A percentile compares a stretch with the other conserved stretches of the same genome.
phyloP scores from a whole-genome alignment of 495 filamentous ascomycete species.

The Cercophora newfieldiana region DNA sequence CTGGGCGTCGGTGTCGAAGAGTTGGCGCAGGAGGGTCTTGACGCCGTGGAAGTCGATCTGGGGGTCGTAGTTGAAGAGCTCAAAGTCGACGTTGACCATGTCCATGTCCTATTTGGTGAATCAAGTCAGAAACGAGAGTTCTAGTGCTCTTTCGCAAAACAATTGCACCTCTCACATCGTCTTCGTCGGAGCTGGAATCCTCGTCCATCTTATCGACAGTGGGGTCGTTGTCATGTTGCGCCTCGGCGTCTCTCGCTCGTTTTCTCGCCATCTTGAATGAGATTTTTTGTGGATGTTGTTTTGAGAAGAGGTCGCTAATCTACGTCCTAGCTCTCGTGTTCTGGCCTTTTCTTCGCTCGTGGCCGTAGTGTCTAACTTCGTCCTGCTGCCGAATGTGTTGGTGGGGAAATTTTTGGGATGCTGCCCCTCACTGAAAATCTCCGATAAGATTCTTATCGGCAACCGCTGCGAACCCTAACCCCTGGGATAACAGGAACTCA shows the following conservation, averaged over 20 bases:
- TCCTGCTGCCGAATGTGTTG: not conserved
- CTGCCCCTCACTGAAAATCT: slow-evolving; percentile 16
- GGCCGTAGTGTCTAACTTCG: not conserved
- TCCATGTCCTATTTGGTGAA: slow-evolving; percentile 66
- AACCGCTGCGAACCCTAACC: not conserved
- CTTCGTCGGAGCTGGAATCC: slow-evolving; percentile 44
- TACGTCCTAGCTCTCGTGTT: not conserved
- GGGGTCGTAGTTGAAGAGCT: slow-evolving; percentile 94
- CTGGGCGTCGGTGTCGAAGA: slow-evolving; percentile 85
- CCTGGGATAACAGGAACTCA: not conserved
- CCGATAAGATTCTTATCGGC: slow-evolving; percentile 13
- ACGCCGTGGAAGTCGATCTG: slow-evolving; percentile 92
- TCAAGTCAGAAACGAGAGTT: not conserved
- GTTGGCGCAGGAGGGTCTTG: slow-evolving; percentile 84
- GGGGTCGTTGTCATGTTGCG: slow-evolving; percentile 43
- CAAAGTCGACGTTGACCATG: slow-evolving; percentile 94
- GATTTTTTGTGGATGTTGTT: not conserved
- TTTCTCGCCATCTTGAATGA: slow-evolving; percentile 48
- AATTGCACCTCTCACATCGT: slow-evolving; percentile 37
- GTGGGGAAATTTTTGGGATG: slow-evolving; percentile 8
- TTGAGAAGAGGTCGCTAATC: not conserved
- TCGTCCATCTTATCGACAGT: slow-evolving; percentile 47
- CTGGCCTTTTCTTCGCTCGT: not conserved
- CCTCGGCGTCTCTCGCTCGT: slow-evolving; percentile 41
- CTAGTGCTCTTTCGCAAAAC: not conserved